These are phyloP conservation scores for Letharia columbiana DNA, from an alignment of 495 filamentous ascomycete genomes.

Conservation along the genomic window DNA sequence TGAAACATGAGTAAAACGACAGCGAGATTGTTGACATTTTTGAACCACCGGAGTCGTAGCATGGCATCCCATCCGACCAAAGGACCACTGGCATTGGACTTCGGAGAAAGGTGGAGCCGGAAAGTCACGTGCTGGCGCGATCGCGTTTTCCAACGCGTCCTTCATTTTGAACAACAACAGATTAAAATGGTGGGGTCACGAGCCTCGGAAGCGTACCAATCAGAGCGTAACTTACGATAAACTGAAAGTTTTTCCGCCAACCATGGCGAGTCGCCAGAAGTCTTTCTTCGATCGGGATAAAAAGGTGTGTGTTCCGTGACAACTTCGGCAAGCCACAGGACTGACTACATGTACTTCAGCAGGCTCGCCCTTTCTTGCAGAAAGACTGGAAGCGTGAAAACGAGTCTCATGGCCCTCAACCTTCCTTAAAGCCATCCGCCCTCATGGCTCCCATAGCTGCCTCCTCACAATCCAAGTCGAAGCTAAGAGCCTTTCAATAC, in stretches of 20 bases:
- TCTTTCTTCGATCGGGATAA: constrained; percentile 39
- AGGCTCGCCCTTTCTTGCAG: constrained; percentile 20
- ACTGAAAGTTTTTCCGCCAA: background rate
- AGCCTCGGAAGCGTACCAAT: constrained; percentile 9
- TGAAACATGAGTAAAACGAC: no score
- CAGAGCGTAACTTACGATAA: background rate
- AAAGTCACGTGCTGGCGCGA: constrained; percentile 5
- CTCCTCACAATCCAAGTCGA: constrained; percentile 48
- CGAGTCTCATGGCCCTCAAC: background rate
- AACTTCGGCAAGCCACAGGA: background rate
- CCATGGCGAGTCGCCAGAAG: constrained; percentile 36
- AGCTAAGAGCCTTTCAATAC: constrained; percentile 53
- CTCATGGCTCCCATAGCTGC: constrained; percentile 19
- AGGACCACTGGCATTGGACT: no score
- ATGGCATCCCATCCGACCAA: no score
- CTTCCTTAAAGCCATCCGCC: background rate
- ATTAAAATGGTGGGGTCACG: constrained; percentile 12
- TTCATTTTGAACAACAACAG: constrained; percentile 12
- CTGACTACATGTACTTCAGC: background rate
- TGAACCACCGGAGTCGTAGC: no score
- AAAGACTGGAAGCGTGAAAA: constrained; percentile 13
- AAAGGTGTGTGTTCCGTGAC: constrained; percentile 10
- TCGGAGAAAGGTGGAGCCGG: background rate
- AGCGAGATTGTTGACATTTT: no score
- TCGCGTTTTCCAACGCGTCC: constrained; percentile 4